Evolutionary conservation across 192 early-diverging fungal genomes (phyloP).

Genomic region (Entomortierella parvispora): DNA sequence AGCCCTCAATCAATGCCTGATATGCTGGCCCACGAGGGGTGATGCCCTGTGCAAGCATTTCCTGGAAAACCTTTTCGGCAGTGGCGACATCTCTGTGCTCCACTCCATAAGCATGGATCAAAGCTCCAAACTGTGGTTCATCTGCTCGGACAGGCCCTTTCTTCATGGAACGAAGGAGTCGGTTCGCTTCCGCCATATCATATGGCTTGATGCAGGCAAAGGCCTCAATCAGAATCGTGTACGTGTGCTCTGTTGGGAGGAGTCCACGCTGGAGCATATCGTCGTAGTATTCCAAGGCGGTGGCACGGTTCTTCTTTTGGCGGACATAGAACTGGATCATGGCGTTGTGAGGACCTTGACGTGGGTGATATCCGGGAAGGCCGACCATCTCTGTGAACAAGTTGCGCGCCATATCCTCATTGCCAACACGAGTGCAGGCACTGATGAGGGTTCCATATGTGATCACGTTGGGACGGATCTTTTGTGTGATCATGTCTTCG

Average conservation of each 20-base stretch:
- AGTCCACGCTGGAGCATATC: slow-evolving; percentile 54
- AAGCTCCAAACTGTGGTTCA: slow-evolving; percentile 61
- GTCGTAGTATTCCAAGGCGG: slow-evolving; percentile 59
- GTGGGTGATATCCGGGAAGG: slow-evolving; percentile 57
- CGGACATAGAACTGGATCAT: slow-evolving; percentile 74
- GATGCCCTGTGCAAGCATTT: slow-evolving; percentile 50
- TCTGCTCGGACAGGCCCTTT: slow-evolving; percentile 50
- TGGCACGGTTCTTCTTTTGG: slow-evolving; percentile 59
- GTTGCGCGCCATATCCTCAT: slow-evolving; percentile 58
- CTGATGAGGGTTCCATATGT: slow-evolving; percentile 68
- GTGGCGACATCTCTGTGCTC: slow-evolving; percentile 58
- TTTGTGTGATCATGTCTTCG: slow-evolving; percentile 62
- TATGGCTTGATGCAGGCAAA: slow-evolving; percentile 65
- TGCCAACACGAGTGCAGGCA: slow-evolving; percentile 59
- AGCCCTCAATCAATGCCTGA: slow-evolving; percentile 65
- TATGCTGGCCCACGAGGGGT: slow-evolving; percentile 60
- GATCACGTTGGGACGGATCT: slow-evolving; percentile 59
- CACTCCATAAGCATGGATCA: slow-evolving; percentile 67
- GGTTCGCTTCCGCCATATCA: slow-evolving; percentile 62
- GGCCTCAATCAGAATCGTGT: slow-evolving; percentile 65
- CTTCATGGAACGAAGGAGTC: slow-evolving; percentile 56
- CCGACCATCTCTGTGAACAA: slow-evolving; percentile 60
- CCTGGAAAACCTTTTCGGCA: slow-evolving; percentile 54
- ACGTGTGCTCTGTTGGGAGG: slow-evolving; percentile 64
- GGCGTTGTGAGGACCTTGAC: slow-evolving; percentile 64